Evolutionary conservation across 1,284 basidiomycete species (phyloP).

Genomic region (Leccinum brunneo-olivaceum): DNA sequence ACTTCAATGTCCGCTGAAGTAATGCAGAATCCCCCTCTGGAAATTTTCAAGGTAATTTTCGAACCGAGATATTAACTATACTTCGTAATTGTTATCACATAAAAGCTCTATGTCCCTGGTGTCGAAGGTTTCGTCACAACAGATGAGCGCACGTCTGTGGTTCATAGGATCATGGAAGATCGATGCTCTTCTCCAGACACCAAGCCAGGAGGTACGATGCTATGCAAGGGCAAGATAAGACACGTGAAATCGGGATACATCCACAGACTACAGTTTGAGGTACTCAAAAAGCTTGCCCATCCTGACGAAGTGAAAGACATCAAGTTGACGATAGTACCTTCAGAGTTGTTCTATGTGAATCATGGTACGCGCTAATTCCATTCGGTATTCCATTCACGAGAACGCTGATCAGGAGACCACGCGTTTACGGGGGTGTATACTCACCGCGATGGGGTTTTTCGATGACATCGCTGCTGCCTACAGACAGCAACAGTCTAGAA

Average conservation of each 20-base stretch:
- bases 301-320: constrained; percentile 58
- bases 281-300: constrained; percentile 47
- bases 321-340: constrained; percentile 70
- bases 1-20: constrained; percentile 14
- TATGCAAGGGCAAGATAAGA: constrained; percentile 57
- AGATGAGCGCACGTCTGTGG: constrained; percentile 32
- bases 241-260: constrained; percentile 58
- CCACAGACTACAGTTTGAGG: constrained; percentile 60
- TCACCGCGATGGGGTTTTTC: no score
- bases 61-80: background rate
- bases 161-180: constrained; percentile 21
- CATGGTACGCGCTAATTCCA: constrained; percentile 37
- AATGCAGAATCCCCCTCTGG: constrained; percentile 19
- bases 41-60: constrained; percentile 21
- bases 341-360: constrained; percentile 72
- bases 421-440: no score
- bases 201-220: constrained; percentile 38
- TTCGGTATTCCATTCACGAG: background rate
- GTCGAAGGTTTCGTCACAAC: constrained; percentile 50
- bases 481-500: no score
- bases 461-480: no score
- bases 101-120: constrained; percentile 35
- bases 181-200: constrained; percentile 37
- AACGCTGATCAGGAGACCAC: no score
- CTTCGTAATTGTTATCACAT: background rate